Base-by-base conservation (phyloP, 1,284 basidiomycete genomes). In the Meripilus lineatus region DNA sequence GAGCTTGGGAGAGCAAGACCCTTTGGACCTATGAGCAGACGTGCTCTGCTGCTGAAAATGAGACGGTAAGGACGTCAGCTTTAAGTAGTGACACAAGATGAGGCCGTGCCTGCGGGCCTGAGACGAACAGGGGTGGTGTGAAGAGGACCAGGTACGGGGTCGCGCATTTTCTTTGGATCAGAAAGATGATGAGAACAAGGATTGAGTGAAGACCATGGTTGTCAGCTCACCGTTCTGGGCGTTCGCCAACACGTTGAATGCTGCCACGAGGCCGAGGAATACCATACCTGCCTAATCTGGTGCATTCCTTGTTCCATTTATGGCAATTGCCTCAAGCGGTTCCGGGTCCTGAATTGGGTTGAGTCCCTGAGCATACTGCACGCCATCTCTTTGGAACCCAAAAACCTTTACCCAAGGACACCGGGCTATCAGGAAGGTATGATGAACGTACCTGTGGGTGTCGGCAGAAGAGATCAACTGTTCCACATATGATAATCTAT, bases 241-340 rank as follows among this genome's bases (percentile, higher is more conserved):
- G 32, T 18, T 36, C 40, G 33, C 38, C 44, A 44, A 43, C 48
- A 48, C 22, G 46, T 38, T 41, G 44, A 11, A n/a, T n/a, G n/a
- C 45, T 39, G 39, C 28, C 51, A 50, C 54, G 51, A 54, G 51
- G 43, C 45, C 30, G 35, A 41, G 50, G 53, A 53, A 48, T 52
- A 57, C 52, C 50, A 58, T 50, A 46, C 53, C 51, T 60, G 46
- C 59, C 56, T 45, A 49, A 48, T 55, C 20, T 38, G 58, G 61
- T 25, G 38, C 28, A 7, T 37, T 24, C 58, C 46, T 64, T 64
- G 61, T 63, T 48, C 62, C 49, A n/a, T n/a, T n/a, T n/a, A n/a
- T n/a, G n/a, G n/a, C n/a, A n/a, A n/a, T n/a, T n/a, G n/a, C n/a
- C n/a, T n/a, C n/a, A n/a, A n/a, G n/a, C n/a, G n/a, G n/a, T n/a